These are phyloP conservation scores for Ascochyta pisi DNA, from an alignment of 2,329 filamentous ascomycete species.

Conservation along the genomic window DNA sequence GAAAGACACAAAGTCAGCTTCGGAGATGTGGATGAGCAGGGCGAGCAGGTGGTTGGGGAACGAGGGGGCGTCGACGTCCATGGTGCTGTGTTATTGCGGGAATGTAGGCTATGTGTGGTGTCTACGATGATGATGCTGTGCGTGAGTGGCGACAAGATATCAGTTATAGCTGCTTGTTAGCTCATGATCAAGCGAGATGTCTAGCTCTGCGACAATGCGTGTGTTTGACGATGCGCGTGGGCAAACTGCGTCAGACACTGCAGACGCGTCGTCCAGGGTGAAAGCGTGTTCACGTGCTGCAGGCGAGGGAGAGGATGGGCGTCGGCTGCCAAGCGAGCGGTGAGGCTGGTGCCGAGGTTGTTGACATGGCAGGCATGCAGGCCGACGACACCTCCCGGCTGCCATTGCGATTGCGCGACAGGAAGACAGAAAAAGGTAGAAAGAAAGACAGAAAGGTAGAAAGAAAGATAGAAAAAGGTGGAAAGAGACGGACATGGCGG, in stretches of 20 bases:
- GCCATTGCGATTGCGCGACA: too few species aligned
- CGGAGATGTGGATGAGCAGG: slow-evolving; percentile 64
- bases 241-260: too few species aligned
- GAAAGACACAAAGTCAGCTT: slow-evolving; percentile 67
- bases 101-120: neutral
- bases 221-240: too few species aligned
- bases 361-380: slow-evolving; percentile 15
- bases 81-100: slow-evolving; percentile 33
- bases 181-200: slow-evolving; percentile 16
- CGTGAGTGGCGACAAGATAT: neutral
- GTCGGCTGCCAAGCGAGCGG: slow-evolving; percentile 1
- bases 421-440: neutral
- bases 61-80: slow-evolving; percentile 63
- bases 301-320: too few species aligned
- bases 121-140: neutral
- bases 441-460: too few species aligned
- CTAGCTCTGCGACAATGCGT: neutral
- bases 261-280: too few species aligned
- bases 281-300: too few species aligned
- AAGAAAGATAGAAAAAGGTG: too few species aligned
- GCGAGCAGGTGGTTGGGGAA: slow-evolving; percentile 61
- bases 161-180: slow-evolving; percentile 13
- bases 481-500: slow-evolving; percentile 43
- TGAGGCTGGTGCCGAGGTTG: slow-evolving; percentile 16
- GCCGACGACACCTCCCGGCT: neutral